These are phyloP conservation scores for Ogataea allantospora DNA, from an alignment of 805 yeast species.

Conservation along the genomic window DNA sequence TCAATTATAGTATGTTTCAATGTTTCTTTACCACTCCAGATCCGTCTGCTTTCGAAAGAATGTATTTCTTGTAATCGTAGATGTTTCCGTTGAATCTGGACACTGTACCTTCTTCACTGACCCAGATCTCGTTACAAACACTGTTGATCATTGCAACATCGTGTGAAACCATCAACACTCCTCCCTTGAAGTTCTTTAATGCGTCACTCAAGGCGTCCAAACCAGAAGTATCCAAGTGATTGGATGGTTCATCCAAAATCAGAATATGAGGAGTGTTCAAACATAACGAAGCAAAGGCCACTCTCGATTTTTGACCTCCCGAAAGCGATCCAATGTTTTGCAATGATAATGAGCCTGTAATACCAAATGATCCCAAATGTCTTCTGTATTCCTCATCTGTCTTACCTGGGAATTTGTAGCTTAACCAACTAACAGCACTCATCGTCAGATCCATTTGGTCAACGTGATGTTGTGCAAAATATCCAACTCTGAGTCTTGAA, in stretches of 20 bases:
- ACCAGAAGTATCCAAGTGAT: conserved; percentile 98
- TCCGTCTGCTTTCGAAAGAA: conserved; percentile 70
- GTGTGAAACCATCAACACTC: conserved; percentile 96
- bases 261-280: conserved; percentile 86
- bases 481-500: conserved; percentile 87
- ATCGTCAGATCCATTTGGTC: conserved; percentile 89
- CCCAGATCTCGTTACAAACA: conserved; percentile 95
- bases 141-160: conserved; percentile 87
- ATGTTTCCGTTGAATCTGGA: conserved; percentile 78
- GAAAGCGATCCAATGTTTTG: conserved; percentile 87
- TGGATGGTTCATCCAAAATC: conserved; percentile 95
- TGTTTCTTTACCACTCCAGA: conserved; percentile 92
- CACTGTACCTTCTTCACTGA: conserved; percentile 83
- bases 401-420: conserved; percentile 84
- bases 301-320: conserved; percentile 98
- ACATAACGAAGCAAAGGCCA: conserved; percentile 95
- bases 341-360: conserved; percentile 88
- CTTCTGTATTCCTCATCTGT: conserved; percentile 96
- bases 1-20: conserved; percentile 30
- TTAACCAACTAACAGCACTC: conserved; percentile 94
- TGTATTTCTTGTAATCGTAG: conserved; percentile 85
- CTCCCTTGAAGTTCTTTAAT: conserved; percentile 84
- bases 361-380: conserved; percentile 95
- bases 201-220: conserved; percentile 94
- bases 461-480: conserved; percentile 98